A percentile compares a stretch with the other conserved stretches of the same genome.
phyloP scores from a whole-genome alignment of 345 rosid genomes.

The Ceriops decandra region DNA sequence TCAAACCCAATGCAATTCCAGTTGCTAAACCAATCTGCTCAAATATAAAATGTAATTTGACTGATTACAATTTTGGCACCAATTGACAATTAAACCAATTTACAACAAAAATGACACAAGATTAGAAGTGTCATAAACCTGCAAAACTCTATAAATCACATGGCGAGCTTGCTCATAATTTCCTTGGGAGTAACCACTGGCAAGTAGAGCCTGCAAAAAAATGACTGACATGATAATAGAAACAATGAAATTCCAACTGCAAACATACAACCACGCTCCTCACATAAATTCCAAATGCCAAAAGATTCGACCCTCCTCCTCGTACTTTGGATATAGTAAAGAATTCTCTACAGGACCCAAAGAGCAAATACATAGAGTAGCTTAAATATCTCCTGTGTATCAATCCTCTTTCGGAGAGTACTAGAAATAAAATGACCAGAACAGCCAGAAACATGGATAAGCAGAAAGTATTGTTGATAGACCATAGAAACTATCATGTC shows the following conservation, averaged over 20 bases:
- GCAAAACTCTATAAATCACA: conserved; percentile 58
- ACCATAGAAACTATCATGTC: too few relatives aligned
- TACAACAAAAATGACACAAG: conserved; percentile 10
- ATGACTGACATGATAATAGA: neutral
- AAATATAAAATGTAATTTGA: neutral
- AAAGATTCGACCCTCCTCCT: conserved; percentile 2
- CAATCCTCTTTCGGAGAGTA: neutral
- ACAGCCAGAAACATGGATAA: neutral
- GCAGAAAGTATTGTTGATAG: neutral
- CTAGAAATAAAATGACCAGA: neutral
- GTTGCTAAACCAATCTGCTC: conserved; percentile 75
- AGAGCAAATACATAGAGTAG: neutral
- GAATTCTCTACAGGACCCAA: neutral
- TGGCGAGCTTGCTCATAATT: conserved; percentile 61
- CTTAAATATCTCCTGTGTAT: neutral
- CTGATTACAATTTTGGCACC: neutral
- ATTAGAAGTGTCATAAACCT: conserved; percentile 37
- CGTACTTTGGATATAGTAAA: neutral
- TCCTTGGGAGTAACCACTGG: conserved; percentile 66
- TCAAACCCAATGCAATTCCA: conserved; percentile 62
- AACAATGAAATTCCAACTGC: neutral
- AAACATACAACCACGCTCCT: neutral
- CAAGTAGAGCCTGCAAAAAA: conserved; percentile 74
- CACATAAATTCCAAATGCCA: neutral
- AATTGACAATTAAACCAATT: neutral